Base-by-base conservation (phyloP, 1,284 basidiomycete genomes). In the Trametes versicolor region DNA sequence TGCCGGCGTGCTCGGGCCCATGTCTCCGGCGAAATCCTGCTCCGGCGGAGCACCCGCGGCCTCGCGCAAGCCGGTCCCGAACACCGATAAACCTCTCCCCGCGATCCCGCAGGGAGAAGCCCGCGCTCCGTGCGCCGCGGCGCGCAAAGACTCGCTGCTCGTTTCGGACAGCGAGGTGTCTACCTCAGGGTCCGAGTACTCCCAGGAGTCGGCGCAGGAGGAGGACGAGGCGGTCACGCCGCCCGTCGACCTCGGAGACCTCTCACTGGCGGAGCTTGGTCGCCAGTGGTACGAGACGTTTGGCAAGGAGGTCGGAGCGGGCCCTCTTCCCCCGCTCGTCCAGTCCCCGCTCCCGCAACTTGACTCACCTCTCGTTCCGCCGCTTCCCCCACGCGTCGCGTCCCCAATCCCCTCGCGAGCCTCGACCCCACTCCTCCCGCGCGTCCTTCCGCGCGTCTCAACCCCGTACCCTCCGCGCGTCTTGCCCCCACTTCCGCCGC, bases 251-350 rank as follows among this genome's bases (percentile, higher is more conserved):
- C 12, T 13, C 23, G 21, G 25, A 3, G 29, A 32, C 29, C 36
- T 43, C 8, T 55, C 53, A 1, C 50, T 52, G 17, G 50, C 50
- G 13, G 53, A 55, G n/a, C 37, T 55, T 4, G 53, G 53, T n/a
- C 53, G 53, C 23, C 15, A 55, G 23, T 55, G 53, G 53, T 55
- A 55, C 37, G 37, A 37, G 23, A 29, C 53, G 4, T 55, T 55
- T 23, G 53, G 53, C 4, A 19, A 29, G 39, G 53, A 55, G 37
- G 37, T 55, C 37, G 39, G 39, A 9, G 53, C 53, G 25, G 4
- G 25, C 15, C 53, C 23, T 0, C 37, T 36, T 3, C 17, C 17
- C 4, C 3, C 19, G 17, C 15, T 4, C 6, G 15, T 4, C 37
- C 12, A 3, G 29, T 32, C 29, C 29, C 29, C 29, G 3, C 29